Evolutionary conservation across 208 protist genomes (phyloP).

Genomic region (Giardia duodenalis): DNA sequence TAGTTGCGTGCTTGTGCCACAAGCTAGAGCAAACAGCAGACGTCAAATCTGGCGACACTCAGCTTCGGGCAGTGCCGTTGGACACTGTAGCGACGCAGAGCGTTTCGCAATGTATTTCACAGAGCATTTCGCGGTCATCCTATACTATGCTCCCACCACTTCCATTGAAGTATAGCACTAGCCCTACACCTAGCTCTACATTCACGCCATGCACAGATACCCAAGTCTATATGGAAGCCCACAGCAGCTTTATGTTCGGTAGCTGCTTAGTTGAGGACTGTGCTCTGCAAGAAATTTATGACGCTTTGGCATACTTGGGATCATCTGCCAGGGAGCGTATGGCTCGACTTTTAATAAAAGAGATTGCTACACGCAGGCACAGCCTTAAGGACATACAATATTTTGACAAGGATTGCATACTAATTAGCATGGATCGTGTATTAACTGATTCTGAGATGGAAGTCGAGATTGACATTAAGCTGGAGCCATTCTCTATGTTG

Average conservation of each 20-base stretch:
- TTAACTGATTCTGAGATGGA: not conserved
- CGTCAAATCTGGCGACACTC: no score
- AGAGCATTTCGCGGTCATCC: no score
- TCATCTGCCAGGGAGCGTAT: not conserved
- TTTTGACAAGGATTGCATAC: not conserved
- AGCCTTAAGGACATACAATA: not conserved
- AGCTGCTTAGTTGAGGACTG: not conserved
- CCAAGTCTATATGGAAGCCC: not conserved
- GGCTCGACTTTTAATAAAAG: not conserved
- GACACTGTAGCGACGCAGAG: no score
- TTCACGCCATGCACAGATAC: no score
- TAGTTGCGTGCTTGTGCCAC: no score
- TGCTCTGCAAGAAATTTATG: not conserved
- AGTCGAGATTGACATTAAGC: not conserved
- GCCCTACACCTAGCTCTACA: no score
- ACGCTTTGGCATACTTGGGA: not conserved
- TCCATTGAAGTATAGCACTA: no score
- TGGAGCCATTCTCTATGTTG: not conserved
- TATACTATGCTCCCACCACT: no score
- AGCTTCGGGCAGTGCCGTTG: no score
- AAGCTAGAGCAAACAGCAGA: no score
- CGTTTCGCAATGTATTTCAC: no score
- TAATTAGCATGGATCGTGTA: not conserved
- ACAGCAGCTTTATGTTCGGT: not conserved
- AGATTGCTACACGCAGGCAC: not conserved